These are phyloP conservation scores for Aethionema arabicum DNA, from an alignment of 345 rosid species.

Conservation along the genomic window DNA sequence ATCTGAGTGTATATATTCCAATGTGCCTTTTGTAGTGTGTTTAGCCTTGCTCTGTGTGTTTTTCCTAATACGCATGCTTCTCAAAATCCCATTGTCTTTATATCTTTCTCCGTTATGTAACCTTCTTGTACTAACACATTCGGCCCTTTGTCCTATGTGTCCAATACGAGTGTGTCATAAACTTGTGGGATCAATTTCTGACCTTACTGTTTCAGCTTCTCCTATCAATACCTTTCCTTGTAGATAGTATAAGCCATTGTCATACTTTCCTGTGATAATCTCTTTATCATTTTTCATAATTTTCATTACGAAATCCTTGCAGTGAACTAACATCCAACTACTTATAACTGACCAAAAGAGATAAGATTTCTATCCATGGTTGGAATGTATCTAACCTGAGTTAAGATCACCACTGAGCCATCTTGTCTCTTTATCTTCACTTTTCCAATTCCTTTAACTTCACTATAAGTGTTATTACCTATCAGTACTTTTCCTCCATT, in stretches of 20 bases:
- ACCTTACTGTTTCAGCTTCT: too few species aligned
- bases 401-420: too few species aligned
- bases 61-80: background rate
- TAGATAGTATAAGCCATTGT: background rate
- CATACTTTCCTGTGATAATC: background rate
- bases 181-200: too few species aligned
- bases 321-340: background rate
- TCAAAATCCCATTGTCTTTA: background rate
- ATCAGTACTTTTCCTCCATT: background rate
- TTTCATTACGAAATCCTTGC: background rate
- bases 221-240: too few species aligned
- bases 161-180: too few species aligned
- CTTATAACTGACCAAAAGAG: background rate
- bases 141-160: too few species aligned
- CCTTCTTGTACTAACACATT: too few species aligned
- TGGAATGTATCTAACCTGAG: too few species aligned
- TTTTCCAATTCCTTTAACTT: background rate
- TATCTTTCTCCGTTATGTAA: background rate
- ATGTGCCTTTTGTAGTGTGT: background rate
- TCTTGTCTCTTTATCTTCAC: background rate
- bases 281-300: background rate
- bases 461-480: background rate
- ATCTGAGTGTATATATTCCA: background rate
- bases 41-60: background rate
- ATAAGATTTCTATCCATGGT: background rate